phyloP scores from a whole-genome alignment of 2,329 filamentous ascomycete genomes.

The Coniochaeta sp. region DNA sequence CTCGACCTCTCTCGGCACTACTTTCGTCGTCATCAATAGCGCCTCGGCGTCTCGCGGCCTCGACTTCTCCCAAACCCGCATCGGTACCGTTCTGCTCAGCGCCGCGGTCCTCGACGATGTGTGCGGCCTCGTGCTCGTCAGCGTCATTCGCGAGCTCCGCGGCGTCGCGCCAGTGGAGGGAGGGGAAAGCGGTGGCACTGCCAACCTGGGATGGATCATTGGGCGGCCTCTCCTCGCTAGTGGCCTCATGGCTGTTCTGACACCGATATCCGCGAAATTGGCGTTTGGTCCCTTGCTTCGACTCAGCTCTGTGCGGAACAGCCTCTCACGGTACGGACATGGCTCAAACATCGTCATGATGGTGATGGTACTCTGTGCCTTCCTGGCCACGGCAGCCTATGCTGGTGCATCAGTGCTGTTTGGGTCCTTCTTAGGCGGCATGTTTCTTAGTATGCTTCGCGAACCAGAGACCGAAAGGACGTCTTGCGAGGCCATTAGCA shows the following conservation, averaged over 20 bases:
- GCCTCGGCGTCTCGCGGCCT: constrained; percentile 21
- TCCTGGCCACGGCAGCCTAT: constrained; percentile 45
- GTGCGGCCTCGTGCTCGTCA: constrained; percentile 67
- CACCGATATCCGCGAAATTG: constrained; percentile 40
- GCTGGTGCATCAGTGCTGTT: constrained; percentile 57
- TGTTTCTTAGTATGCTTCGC: constrained; percentile 42
- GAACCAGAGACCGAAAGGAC: not conserved
- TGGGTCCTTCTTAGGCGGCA: constrained; percentile 55
- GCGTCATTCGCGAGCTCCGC: constrained; percentile 62
- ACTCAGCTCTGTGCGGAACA: not conserved
- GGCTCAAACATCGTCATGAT: not conserved
- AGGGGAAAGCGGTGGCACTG: constrained; percentile 2
- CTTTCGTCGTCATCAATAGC: constrained; percentile 44
- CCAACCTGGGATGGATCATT: constrained; percentile 24
- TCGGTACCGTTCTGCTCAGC: constrained; percentile 56
- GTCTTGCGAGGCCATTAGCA: not conserved
- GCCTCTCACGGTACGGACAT: not conserved
- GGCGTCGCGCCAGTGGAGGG: constrained; percentile 6
- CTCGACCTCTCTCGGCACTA: constrained; percentile 67
- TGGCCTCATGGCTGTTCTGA: constrained; percentile 22
- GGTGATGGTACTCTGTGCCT: constrained; percentile 11
- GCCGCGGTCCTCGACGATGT: constrained; percentile 82
- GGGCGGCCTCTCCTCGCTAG: constrained; percentile 39
- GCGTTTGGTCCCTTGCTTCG: constrained; percentile 16
- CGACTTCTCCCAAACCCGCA: constrained; percentile 31